Evolutionary conservation across 495 filamentous ascomycete genomes (phyloP).

Genomic region (Daldinia bambusicola): DNA sequence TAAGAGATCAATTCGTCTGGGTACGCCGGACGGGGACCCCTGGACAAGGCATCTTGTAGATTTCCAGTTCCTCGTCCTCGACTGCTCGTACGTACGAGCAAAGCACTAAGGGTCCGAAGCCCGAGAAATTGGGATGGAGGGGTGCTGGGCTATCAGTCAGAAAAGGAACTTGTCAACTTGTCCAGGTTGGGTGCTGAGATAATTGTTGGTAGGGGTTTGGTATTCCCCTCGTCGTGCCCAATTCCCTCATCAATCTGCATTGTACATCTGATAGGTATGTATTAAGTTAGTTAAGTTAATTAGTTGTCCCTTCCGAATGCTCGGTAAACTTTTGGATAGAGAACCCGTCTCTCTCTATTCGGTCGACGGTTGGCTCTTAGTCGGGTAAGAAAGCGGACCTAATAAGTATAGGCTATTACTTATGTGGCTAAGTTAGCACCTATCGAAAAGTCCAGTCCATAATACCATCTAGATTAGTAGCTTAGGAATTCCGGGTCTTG

Average conservation of each 20-base stretch:
- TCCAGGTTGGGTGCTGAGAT: conserved; percentile 21
- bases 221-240: conserved; percentile 28
- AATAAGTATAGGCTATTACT: conserved; percentile 28
- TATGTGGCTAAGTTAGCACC: conserved; percentile 27
- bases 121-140: conserved; percentile 16
- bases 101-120: conserved; percentile 34
- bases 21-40: background rate
- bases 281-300: background rate
- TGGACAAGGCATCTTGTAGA: conserved; percentile 4
- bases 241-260: conserved; percentile 30
- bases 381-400: conserved; percentile 20
- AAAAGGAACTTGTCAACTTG: background rate
- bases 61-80: conserved; percentile 7
- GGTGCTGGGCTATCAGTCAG: conserved; percentile 11
- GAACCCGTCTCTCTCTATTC: conserved; percentile 18
- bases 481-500: conserved; percentile 7
- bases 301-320: conserved; percentile 15
- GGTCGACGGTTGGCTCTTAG: conserved; percentile 34
- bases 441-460: conserved; percentile 17
- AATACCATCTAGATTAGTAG: conserved; percentile 10
- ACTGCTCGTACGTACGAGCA: conserved; percentile 3
- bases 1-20: conserved; percentile 18
- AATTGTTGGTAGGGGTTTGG: conserved; percentile 21
- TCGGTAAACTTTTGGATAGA: conserved; percentile 33
- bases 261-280: background rate